These are phyloP conservation scores for Amoeboaphelidium protococcarum DNA, from an alignment of 371 early-diverging fungal species.

Conservation along the genomic window DNA sequence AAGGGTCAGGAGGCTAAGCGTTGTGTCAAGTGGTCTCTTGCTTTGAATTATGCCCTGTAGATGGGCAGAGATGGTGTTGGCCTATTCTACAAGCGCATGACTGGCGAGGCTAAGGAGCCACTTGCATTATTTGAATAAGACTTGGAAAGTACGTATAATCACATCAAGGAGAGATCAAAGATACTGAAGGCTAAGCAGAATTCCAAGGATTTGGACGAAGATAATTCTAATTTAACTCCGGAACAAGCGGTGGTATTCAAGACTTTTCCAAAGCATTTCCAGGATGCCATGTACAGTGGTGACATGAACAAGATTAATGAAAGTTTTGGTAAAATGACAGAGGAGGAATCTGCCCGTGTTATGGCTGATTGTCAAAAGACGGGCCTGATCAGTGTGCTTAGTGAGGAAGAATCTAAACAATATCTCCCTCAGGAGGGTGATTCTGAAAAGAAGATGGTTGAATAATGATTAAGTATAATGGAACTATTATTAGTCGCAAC, in stretches of 20 bases:
- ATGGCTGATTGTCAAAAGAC: constrained; percentile 39
- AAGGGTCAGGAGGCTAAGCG: constrained; percentile 28
- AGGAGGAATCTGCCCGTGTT: constrained; percentile 40
- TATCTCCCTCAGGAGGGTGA: no score
- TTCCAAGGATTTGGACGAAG: constrained; percentile 8
- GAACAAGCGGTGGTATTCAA: constrained; percentile 32
- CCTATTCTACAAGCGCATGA: constrained; percentile 50
- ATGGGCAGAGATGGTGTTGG: constrained; percentile 53
- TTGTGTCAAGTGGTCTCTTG: constrained; percentile 48
- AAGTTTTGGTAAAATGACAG: constrained; percentile 3
- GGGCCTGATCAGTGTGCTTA: constrained; percentile 21
- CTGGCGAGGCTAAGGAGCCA: constrained; percentile 25
- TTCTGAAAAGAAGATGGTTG: no score
- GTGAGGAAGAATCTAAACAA: background rate
- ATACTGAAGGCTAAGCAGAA: constrained; percentile 19
- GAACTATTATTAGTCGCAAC: no score
- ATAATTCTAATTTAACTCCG: constrained; percentile 6
- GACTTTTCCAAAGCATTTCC: constrained; percentile 36
- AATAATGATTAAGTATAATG: no score
- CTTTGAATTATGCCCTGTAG: constrained; percentile 51
- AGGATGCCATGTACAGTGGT: constrained; percentile 9
- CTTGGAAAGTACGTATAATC: constrained; percentile 45
- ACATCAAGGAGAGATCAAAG: constrained; percentile 43
- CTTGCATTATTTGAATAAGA: constrained; percentile 52
- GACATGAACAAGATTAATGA: background rate